phyloP scores from a whole-genome alignment of 2,329 filamentous ascomycete species.

The Paecilomyces formosus region DNA sequence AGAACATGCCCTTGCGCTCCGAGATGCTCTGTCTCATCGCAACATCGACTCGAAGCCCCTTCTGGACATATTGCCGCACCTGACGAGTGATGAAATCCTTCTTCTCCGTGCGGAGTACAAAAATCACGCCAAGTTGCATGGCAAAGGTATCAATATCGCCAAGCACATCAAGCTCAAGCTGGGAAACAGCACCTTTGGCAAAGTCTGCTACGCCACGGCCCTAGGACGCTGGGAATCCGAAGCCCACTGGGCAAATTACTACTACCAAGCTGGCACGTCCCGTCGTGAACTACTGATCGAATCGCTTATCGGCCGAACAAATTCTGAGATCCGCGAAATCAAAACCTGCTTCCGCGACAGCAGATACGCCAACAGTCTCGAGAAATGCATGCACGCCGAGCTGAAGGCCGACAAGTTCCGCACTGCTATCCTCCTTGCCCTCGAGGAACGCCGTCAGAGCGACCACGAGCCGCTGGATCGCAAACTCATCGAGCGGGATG shows the following conservation, averaged over 20 bases:
- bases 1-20: slow-evolving; percentile 68
- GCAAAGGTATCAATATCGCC: slow-evolving; percentile 43
- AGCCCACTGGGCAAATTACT: slow-evolving; percentile 96
- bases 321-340: slow-evolving; percentile 79
- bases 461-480: slow-evolving; percentile 63
- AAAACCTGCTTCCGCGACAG: slow-evolving; percentile 87
- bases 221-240: slow-evolving; percentile 88
- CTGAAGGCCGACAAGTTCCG: slow-evolving; percentile 96
- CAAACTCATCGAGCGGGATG: slow-evolving; percentile 61
- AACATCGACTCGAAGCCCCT: slow-evolving; percentile 63
- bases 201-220: slow-evolving; percentile 83
- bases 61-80: slow-evolving; percentile 73
- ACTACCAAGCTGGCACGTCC: slow-evolving; percentile 83
- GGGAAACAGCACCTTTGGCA: slow-evolving; percentile 60
- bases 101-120: slow-evolving; percentile 87
- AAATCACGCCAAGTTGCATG: slow-evolving; percentile 63
- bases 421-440: slow-evolving; percentile 70
- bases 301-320: slow-evolving; percentile 79
- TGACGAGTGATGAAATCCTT: slow-evolving; percentile 82
- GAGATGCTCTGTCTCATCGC: slow-evolving; percentile 63
- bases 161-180: slow-evolving; percentile 43
- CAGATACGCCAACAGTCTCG: slow-evolving; percentile 75
- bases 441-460: slow-evolving; percentile 78
- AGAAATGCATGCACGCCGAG: slow-evolving; percentile 83
- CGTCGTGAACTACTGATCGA: slow-evolving; percentile 88